Base-by-base conservation (phyloP, 73 alveolate species). In the Paramecium sexaurelia region DNA sequence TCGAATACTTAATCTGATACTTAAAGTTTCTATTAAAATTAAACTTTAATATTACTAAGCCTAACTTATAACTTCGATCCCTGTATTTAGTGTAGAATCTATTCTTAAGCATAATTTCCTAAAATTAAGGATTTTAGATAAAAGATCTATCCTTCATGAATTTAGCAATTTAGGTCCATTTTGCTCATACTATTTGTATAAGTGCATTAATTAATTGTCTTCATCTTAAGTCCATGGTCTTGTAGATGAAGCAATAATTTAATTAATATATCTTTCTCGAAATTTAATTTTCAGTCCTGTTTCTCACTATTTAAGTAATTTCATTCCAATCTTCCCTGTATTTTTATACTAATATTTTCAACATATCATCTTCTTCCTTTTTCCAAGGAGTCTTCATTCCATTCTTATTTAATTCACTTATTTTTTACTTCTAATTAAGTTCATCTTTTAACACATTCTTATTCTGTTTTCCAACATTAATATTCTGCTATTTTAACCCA, bases 81-180 rank as follows among this genome's bases (percentile, higher is more conserved):
- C 17, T 27, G 33, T 33, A 17, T 22, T 68, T 35, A 20, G 37
- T 17, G 19, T 71, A 71, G 56, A 15, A 71, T 71, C 86, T 29
- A 35, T 32, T 71, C 56, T 71, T 71, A 17, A 71, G 39, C 86
- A 71, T 71, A 3, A 37, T 35, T 71, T 71, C 86, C 86, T 71
- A 71, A 37, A 71, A 4, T 71, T 27, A 0, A 11, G 37, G n/a
- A n/a, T 20, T 35, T 0, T 33, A 2, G 39, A 27, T 27, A 7
- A 33, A 37, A 19, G 61, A 35, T 71, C 86, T 33, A 22, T 71
- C 61, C 33, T 20, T 29, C 56, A 71, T 35, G 5, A n/a, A 35
- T n/a, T 71, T 71, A 6, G 86, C 61, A 71, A 71, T 71, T 17
- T 4, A n/a, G 17, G 19, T 19, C 57, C 86, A 71, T 33, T 37